Conservation (phyloP, 257 asterid species). For the Mentha longifolia region DNA sequence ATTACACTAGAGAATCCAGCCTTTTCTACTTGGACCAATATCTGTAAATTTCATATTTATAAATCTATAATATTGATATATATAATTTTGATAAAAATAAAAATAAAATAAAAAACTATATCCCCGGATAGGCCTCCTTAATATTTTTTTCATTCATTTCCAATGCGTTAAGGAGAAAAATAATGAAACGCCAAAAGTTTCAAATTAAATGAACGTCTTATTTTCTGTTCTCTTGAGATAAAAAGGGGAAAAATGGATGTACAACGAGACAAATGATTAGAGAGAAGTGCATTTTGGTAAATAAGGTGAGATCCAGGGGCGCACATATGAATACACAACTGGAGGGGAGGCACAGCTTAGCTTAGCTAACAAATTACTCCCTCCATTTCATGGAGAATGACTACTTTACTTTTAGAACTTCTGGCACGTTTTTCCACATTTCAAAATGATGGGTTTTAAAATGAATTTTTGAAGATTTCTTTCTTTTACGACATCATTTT, state of each 20-base stretch:
- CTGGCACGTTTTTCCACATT: too few relatives aligned
- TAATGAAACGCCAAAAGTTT: not conserved
- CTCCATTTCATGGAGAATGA: too few relatives aligned
- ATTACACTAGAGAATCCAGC: not conserved
- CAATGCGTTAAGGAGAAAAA: not conserved
- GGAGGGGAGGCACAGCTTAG: not conserved
- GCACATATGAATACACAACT: slow-evolving; percentile 11
- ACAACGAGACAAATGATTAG: slow-evolving; percentile 12
- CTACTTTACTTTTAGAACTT: too few relatives aligned
- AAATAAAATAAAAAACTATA: too few relatives aligned
- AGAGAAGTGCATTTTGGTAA: slow-evolving; percentile 32
- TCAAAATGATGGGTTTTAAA: too few relatives aligned
- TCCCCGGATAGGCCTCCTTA: not conserved
- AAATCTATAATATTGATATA: too few relatives aligned
- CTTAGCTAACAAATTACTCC: not conserved
- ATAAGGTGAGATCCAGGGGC: slow-evolving; percentile 41
- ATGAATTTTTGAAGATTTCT: too few relatives aligned
- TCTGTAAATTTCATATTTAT: not conserved
- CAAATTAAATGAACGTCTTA: not conserved
- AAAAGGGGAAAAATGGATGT: not conserved
- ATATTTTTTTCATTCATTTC: too few relatives aligned
- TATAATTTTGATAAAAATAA: not conserved
- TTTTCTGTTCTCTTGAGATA: not conserved
- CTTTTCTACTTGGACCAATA: not conserved
- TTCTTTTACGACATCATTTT: too few relatives aligned